Evolutionary conservation across 2,329 filamentous ascomycete species (phyloP).

Genomic region (Phyllosticta citriasiana): DNA sequence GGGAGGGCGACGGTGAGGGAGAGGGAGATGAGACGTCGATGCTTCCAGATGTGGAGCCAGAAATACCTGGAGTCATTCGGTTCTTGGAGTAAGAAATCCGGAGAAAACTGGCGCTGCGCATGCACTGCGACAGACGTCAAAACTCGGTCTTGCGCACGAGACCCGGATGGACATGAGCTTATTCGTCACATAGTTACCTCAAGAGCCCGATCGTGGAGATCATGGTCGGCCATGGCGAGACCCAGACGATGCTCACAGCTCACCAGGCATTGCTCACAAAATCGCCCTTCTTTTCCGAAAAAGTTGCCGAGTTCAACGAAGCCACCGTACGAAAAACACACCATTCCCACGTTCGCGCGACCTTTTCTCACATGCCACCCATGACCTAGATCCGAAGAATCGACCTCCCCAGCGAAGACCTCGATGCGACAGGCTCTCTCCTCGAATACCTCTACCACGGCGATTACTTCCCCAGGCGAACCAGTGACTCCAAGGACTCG

Average conservation of each 20-base stretch:
- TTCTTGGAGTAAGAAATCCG: conserved; percentile 34
- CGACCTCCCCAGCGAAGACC: conserved; percentile 55
- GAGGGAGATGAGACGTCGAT: conserved; percentile 23
- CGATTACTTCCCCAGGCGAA: conserved; percentile 67
- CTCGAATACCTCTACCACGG: conserved; percentile 76
- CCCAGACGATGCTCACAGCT: conserved; percentile 57
- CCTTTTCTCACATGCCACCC: not conserved
- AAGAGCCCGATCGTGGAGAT: conserved; percentile 40
- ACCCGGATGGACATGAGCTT: not conserved
- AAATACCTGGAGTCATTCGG: conserved; percentile 28
- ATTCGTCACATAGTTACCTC: conserved; percentile 29
- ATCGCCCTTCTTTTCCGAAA: conserved; percentile 64
- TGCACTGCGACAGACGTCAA: not conserved
- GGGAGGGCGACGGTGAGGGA: conserved; percentile 14
- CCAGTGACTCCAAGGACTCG: conserved; percentile 52
- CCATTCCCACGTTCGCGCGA: conserved; percentile 9
- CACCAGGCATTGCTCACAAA: conserved; percentile 67
- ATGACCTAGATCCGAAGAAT: conserved; percentile 51
- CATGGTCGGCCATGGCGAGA: conserved; percentile 40
- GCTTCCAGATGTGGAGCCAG: conserved; percentile 36
- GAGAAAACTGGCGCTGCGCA: not conserved
- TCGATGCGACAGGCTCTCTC: conserved; percentile 67
- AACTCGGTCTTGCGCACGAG: not conserved
- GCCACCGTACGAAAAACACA: conserved; percentile 34
- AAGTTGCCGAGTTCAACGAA: conserved; percentile 51